These are phyloP conservation scores for Coniosporium apollinis DNA, from an alignment of 495 filamentous ascomycete genomes.

Conservation along the genomic window DNA sequence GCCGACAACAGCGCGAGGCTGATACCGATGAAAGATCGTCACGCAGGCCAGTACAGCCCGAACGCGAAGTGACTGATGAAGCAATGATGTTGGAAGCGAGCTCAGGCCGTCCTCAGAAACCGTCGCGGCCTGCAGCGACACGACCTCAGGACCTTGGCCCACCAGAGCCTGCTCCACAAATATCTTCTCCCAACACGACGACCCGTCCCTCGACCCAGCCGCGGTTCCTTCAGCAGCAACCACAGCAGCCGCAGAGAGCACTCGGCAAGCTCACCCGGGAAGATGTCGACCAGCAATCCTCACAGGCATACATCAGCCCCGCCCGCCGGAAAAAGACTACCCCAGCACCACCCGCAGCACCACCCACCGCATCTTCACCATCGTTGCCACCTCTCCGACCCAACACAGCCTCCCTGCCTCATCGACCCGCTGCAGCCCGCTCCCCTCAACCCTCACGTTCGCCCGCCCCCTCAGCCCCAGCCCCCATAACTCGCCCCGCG, in stretches of 20 bases:
- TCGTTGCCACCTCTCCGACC: slow-evolving; percentile 22
- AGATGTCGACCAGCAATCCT: slow-evolving; percentile 61
- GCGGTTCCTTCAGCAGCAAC: slow-evolving; percentile 21
- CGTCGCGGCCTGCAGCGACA: not conserved
- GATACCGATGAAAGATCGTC: not conserved
- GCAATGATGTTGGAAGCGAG: slow-evolving; percentile 70
- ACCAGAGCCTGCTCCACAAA: slow-evolving; percentile 7
- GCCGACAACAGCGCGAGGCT: no score
- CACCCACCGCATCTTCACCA: slow-evolving; percentile 12
- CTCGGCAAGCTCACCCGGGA: slow-evolving; percentile 43
- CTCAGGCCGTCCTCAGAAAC: slow-evolving; percentile 26
- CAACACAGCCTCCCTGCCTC: slow-evolving; percentile 5
- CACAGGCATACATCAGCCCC: slow-evolving; percentile 79
- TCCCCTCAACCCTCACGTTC: slow-evolving; percentile 5
- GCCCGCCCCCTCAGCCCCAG: slow-evolving; percentile 5
- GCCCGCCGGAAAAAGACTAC: slow-evolving; percentile 54
- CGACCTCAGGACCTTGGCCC: not conserved
- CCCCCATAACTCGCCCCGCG: slow-evolving; percentile 23
- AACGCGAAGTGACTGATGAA: slow-evolving; percentile 54
- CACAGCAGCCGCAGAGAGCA: slow-evolving; percentile 34
- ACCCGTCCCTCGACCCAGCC: slow-evolving; percentile 29
- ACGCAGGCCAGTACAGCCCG: no score
- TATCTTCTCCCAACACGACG: slow-evolving; percentile 1
- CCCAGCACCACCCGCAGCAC: slow-evolving; percentile 26
- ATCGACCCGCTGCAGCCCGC: slow-evolving; percentile 4